phyloP scores from a whole-genome alignment of 148 eudicot genomes.

The Nyssa sinensis region DNA sequence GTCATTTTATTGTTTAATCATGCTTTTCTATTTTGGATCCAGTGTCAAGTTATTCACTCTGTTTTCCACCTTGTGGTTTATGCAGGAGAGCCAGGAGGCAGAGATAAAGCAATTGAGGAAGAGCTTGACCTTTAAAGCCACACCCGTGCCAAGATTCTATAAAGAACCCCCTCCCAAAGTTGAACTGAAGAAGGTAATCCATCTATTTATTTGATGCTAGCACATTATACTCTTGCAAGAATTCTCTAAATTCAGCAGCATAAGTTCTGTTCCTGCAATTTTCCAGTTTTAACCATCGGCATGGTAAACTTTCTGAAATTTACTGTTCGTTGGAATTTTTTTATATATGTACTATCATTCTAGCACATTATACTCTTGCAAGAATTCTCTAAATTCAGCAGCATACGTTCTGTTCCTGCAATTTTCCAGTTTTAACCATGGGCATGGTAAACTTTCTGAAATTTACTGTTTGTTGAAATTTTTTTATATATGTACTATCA shows the following conservation, averaged over 20 bases:
- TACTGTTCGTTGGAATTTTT: too few relatives aligned
- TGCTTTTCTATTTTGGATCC: conserved; percentile 1
- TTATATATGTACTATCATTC: too few relatives aligned
- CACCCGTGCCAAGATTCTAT: conserved; percentile 95
- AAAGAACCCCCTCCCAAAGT: conserved; percentile 90
- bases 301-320: too few relatives aligned
- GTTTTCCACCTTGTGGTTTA: conserved; percentile 2
- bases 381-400: background rate
- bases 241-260: background rate
- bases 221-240: background rate
- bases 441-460: too few relatives aligned
- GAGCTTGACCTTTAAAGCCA: conserved; percentile 88
- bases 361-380: background rate
- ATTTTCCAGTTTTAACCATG: background rate
- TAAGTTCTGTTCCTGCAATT: background rate
- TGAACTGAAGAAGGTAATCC: conserved; percentile 82
- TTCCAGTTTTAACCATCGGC: background rate
- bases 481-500: too few relatives aligned
- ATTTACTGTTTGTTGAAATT: too few relatives aligned
- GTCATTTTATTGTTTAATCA: background rate
- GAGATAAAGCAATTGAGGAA: conserved; percentile 86
- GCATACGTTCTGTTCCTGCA: background rate
- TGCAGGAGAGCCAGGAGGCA: conserved; percentile 81
- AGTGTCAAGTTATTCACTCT: background rate
- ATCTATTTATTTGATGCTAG: background rate